Evolutionary conservation across 2,329 filamentous ascomycete species (phyloP).

Genomic region (Alternaria sp.): DNA sequence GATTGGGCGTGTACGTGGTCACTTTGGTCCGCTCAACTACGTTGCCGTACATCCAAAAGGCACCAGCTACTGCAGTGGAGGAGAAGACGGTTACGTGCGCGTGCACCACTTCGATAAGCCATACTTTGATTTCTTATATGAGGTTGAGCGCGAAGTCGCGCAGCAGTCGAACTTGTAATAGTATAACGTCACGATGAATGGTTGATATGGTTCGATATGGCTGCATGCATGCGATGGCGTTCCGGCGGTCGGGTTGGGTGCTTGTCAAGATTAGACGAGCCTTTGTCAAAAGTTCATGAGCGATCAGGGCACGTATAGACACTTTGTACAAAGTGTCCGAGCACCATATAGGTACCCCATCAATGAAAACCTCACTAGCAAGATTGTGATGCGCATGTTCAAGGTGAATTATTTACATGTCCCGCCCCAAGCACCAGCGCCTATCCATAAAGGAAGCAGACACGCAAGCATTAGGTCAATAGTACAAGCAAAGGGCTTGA

Average conservation of each 20-base stretch:
- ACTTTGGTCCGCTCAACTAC: slow-evolving; percentile 97
- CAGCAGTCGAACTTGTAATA: slow-evolving; percentile 52
- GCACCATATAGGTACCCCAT: slow-evolving; percentile 14
- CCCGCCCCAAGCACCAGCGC: slow-evolving; percentile 32
- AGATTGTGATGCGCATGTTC: background rate
- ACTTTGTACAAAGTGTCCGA: slow-evolving; percentile 11
- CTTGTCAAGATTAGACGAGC: slow-evolving; percentile 19
- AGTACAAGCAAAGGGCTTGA: slow-evolving; percentile 33
- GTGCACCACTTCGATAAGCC: slow-evolving; percentile 98
- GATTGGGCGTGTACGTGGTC: slow-evolving; percentile 93
- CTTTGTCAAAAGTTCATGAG: slow-evolving; percentile 26
- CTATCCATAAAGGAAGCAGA: slow-evolving; percentile 30
- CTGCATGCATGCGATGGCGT: slow-evolving; percentile 52
- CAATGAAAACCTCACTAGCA: slow-evolving; percentile 18
- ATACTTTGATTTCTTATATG: slow-evolving; percentile 98
- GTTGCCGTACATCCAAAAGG: slow-evolving; percentile 92
- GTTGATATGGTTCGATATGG: slow-evolving; percentile 26
- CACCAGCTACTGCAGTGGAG: slow-evolving; percentile 91
- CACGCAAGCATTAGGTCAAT: slow-evolving; percentile 44
- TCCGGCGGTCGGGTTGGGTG: slow-evolving; percentile 38
- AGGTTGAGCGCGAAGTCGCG: slow-evolving; percentile 83
- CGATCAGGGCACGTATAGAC: slow-evolving; percentile 14
- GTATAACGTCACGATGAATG: slow-evolving; percentile 29
- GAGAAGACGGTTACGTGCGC: slow-evolving; percentile 98
- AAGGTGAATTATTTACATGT: slow-evolving; percentile 13